Evolutionary conservation across 495 filamentous ascomycete genomes (phyloP).

Genomic region (Pyrenula aspistea): DNA sequence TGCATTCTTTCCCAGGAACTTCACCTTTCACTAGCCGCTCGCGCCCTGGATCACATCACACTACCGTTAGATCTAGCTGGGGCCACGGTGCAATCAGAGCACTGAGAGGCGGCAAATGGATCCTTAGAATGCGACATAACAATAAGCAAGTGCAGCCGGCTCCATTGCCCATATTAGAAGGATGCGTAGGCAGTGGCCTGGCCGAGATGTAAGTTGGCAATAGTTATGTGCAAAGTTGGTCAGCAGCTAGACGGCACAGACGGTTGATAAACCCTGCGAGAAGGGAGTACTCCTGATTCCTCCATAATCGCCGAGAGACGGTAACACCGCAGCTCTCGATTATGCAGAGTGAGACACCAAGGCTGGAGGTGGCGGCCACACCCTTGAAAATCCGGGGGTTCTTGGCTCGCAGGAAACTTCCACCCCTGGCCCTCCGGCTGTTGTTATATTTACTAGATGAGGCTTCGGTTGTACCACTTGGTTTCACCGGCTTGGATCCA

Average conservation of each 20-base stretch:
- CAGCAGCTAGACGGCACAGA: no score
- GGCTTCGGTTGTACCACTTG: not conserved
- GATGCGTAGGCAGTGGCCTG: not conserved
- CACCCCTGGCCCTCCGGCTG: not conserved
- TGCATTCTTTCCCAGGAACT: no score
- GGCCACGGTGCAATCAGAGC: not conserved
- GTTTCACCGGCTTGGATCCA: not conserved
- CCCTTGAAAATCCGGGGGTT: not conserved
- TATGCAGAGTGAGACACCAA: no score
- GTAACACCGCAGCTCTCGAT: no score
- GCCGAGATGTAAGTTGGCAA: not conserved
- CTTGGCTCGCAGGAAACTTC: not conserved
- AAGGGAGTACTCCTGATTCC: no score
- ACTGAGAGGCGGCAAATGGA: not conserved
- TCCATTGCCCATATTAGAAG: not conserved
- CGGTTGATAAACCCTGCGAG: no score
- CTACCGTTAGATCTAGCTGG: not conserved
- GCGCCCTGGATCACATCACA: not conserved
- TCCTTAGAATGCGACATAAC: not conserved
- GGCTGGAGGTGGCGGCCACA: no score
- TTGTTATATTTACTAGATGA: not conserved
- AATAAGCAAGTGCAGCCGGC: not conserved
- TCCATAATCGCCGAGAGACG: no score
- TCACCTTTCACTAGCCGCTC: not conserved
- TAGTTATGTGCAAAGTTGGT: not conserved